Base-by-base conservation (phyloP, 2,329 filamentous ascomycete genomes). In the Ophiocordyceps camponoti-floridani region DNA sequence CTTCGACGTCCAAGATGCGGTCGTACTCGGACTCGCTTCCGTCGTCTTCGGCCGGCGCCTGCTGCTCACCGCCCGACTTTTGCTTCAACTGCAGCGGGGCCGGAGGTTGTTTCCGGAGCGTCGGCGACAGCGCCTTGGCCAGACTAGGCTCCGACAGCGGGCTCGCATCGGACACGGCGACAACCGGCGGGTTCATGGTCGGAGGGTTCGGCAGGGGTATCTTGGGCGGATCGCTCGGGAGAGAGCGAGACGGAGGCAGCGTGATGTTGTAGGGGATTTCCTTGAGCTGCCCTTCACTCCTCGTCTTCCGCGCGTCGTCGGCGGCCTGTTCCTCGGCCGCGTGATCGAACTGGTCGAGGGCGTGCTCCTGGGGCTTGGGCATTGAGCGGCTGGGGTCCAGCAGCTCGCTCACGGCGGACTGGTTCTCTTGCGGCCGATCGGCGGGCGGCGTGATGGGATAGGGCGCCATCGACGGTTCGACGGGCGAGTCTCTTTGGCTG, bases 21-120 rank as follows among this genome's bases (percentile, higher is more conserved):
- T 91, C 85, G 52, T 88, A 91, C 50, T 94, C 87, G 0, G 84
- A 88, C 47, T 85, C 84, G 0, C 80, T 79, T 33, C 77, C 73
- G 2, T 74, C 71, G 12, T 79, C 77, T n/a, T 80, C 75, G 4
- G 51, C 46, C 1, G 52, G 47, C 11, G 51, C 50, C 9, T 55
- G 38, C 9, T 55, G 38, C 12, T 53, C 50, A 2, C 45, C 51
- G 28, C 53, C 49, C 38, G 47, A 44, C 18, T 55, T 53, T 19
- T 60, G 52, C 19, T 54, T 53, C 23, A 96, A 69, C 55, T 88
- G 80, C 45, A 96, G 62, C 2, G 89, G 88, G 12, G 86, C 84
- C 42, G 89, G 89, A 3, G 88, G 87, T 6, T 81, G 76, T 59
- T 94, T 95, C 47, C 88, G 75, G 43, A 75, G 74, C 35, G 16